Conservation (phyloP, 106 monocot species). For the Dioscorea dumetorum region DNA sequence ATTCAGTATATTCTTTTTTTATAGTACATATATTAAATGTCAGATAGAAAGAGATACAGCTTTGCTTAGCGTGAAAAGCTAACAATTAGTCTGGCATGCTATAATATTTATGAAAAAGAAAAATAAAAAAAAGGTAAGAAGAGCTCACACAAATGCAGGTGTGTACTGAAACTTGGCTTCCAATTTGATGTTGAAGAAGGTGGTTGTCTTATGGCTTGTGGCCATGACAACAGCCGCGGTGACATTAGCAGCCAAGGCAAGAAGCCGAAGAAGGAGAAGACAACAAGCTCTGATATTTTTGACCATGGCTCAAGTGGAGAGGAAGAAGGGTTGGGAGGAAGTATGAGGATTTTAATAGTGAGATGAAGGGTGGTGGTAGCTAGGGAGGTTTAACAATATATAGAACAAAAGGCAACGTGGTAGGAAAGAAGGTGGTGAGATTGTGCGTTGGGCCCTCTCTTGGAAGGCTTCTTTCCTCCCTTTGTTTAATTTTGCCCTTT, state of each 20-base stretch:
- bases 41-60: too few relatives aligned
- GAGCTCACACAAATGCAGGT: constrained; percentile 35
- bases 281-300: constrained; percentile 14
- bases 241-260: constrained; percentile 32
- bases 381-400: constrained; percentile 1
- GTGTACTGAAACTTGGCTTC: constrained; percentile 55
- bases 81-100: background rate
- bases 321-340: background rate
- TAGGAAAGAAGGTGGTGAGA: too few relatives aligned
- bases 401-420: too few relatives aligned
- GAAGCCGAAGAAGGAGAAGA: constrained; percentile 24
- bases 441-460: too few relatives aligned
- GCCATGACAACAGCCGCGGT: constrained; percentile 50
- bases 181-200: constrained; percentile 31
- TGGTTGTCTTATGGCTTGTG: constrained; percentile 39
- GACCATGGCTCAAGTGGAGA: background rate
- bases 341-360: background rate
- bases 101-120: too few relatives aligned
- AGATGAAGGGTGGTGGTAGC: background rate
- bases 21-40: too few relatives aligned
- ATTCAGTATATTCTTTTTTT: too few relatives aligned
- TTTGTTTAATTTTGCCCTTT: too few relatives aligned
- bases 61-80: background rate
- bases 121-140: background rate
- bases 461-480: too few relatives aligned